These are phyloP conservation scores for Liriodendron chinense DNA, from an alignment of 164 flowering plant genomes.

Conservation along the genomic window DNA sequence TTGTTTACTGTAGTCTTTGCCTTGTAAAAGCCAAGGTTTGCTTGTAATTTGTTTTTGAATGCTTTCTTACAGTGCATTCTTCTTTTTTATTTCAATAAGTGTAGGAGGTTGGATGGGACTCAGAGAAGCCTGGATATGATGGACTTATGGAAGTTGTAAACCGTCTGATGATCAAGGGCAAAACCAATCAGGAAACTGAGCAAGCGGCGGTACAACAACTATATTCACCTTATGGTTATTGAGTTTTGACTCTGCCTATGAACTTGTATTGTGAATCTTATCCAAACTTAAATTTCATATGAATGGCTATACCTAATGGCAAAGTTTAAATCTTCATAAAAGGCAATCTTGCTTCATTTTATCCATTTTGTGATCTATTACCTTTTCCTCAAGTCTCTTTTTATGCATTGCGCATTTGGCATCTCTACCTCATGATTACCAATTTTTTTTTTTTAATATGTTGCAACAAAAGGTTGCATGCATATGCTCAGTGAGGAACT, in stretches of 20 bases:
- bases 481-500: too few species aligned
- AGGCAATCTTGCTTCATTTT: not conserved
- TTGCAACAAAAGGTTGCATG: not conserved
- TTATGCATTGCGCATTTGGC: not conserved
- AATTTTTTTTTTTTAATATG: not conserved
- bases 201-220: constrained; percentile 58
- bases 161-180: constrained; percentile 49
- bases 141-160: constrained; percentile 86
- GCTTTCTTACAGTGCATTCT: not conserved
- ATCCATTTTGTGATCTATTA: not conserved
- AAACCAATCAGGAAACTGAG: constrained; percentile 45
- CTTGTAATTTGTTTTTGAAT: not conserved
- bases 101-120: constrained; percentile 96
- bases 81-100: constrained; percentile 9
- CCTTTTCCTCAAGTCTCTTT: not conserved
- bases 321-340: not conserved
- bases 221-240: not conserved
- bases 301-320: not conserved
- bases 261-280: not conserved
- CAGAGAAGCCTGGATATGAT: constrained; percentile 81
- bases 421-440: not conserved
- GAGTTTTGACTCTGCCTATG: not conserved
- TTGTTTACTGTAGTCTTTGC: too few species aligned
- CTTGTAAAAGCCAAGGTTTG: too few species aligned
- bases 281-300: not conserved